phyloP scores from a whole-genome alignment of 2,329 filamentous ascomycete genomes.

The Fonsecaea multimorphosa region DNA sequence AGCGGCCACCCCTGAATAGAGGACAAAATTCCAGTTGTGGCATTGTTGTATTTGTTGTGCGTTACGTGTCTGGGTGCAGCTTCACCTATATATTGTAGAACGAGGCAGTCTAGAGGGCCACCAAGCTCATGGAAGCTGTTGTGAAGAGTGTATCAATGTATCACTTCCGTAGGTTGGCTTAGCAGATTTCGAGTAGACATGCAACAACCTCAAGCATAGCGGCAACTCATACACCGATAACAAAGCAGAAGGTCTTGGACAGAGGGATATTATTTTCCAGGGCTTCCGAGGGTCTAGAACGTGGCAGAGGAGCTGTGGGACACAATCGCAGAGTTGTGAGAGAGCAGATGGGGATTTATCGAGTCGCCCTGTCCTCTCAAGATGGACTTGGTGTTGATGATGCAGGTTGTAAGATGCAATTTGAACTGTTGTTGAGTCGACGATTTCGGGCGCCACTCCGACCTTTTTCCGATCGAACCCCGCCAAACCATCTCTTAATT shows the following conservation, averaged over 20 bases:
- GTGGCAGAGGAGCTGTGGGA: neutral
- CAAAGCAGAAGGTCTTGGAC: neutral
- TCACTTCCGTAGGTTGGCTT: neutral
- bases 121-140: neutral
- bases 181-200: neutral
- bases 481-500: neutral
- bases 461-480: neutral
- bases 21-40: neutral
- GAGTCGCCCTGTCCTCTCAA: neutral
- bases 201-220: conserved; percentile 2
- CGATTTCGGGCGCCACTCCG: neutral
- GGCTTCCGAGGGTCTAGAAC: neutral
- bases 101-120: neutral
- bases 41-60: neutral
- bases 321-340: neutral
- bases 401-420: neutral
- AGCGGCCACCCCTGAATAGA: neutral
- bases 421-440: no score
- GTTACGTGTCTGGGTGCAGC: neutral
- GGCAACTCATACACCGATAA: neutral
- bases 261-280: no score
- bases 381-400: neutral
- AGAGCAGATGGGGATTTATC: neutral
- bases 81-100: neutral
- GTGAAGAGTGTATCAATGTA: neutral